Base-by-base conservation (phyloP, 2,329 filamentous ascomycete species). In the Xylaria arbuscula region DNA sequence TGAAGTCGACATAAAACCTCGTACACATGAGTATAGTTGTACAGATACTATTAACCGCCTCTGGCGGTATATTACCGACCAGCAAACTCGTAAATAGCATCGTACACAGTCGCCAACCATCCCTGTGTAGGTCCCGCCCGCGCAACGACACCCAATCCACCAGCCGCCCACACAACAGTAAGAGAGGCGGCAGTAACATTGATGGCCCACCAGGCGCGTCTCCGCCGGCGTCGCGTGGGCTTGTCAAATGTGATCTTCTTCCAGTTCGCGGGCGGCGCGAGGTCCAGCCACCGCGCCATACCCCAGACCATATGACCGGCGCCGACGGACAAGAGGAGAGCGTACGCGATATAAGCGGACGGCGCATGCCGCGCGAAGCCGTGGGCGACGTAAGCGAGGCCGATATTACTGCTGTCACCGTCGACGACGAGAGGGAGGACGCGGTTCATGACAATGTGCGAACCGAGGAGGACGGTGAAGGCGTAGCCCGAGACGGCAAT, bases 221-320 rank as follows among this genome's bases (percentile, higher is more conserved):
- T 89, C 77, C 87, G 86, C 67, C 83, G 82, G 70, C 85, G 79
- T 58, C 85, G 83, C 42, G 84, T 84, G 74, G 80, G 82, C 75
- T 83, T 87, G 70, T 88, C 87, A 8, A 84, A 77, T 0, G 75
- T 80, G 82, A 77, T 84, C 77, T 74, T 80, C 78, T 74, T 82
- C 82, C 79, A 88, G 74, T 79, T 86, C 70, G 82, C 83, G 1
- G 85, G 83, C 22, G 91, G 90, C 59, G 89, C 85, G 55, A 87
- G 83, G 0, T 89, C 89, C 68, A 94, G 82, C 92, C 93, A 98
- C 79, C 89, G 91, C n/a, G 93, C 92, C 81, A 89, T 88, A 2
- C 94, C 94, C 88, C 93, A 97, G 8, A 92, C 88, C 78, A 94
- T 89, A 81, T 98, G 94, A 68, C 90, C 92, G 28, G 88, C 89